These are phyloP conservation scores for Musa beccarii DNA, from an alignment of 176 grass and related monocot genomes.

Conservation along the genomic window DNA sequence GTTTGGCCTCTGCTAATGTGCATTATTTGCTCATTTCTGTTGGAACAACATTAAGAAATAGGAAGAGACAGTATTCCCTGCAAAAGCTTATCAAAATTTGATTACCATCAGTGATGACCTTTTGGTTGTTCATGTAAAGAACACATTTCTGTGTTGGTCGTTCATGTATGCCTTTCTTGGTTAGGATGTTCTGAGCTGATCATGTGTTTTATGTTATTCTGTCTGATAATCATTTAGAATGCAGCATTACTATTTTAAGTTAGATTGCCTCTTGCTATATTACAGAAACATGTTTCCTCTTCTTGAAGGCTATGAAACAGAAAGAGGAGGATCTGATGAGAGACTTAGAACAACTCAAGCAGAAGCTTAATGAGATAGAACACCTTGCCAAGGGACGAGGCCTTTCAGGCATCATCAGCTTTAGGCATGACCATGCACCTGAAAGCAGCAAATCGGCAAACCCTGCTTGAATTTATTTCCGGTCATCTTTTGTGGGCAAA, in stretches of 20 bases:
- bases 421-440: slow-evolving; percentile 22
- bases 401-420: slow-evolving; percentile 36
- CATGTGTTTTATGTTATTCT: background rate
- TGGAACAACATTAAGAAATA: too few relatives aligned
- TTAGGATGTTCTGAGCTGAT: background rate
- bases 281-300: background rate
- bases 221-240: background rate
- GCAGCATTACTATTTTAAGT: too few relatives aligned
- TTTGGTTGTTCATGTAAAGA: background rate
- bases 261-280: background rate
- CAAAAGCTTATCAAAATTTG: too few relatives aligned
- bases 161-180: background rate
- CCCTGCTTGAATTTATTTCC: slow-evolving; percentile 4
- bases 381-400: slow-evolving; percentile 28
- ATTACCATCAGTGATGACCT: background rate
- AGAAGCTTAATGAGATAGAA: slow-evolving; percentile 39
- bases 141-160: background rate
- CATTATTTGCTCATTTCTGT: too few relatives aligned
- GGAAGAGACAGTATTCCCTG: too few relatives aligned
- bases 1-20: too few relatives aligned
- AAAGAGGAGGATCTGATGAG: slow-evolving; percentile 40
- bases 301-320: slow-evolving; percentile 36
- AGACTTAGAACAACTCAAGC: slow-evolving; percentile 36
- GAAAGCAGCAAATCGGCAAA: slow-evolving; percentile 10
- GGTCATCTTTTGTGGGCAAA: background rate